Evolutionary conservation across 139 green algal genomes (phyloP).

Genomic region (Chlamydomonas sp.): DNA sequence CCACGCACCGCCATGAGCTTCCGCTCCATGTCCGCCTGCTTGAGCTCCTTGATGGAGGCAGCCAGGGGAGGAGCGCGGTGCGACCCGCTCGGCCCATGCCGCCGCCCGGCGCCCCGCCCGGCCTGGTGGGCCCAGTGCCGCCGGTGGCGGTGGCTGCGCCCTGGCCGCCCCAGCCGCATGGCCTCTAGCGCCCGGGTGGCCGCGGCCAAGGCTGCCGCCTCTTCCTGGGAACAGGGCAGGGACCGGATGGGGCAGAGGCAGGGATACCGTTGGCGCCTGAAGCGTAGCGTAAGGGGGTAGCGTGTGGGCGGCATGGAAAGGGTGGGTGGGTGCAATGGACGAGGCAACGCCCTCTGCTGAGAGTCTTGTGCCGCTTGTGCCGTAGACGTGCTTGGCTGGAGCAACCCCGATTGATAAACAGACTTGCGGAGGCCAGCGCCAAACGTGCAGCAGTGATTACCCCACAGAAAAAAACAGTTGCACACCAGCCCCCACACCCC

Average conservation of each 20-base stretch:
- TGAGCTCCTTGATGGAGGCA: conserved; percentile 8
- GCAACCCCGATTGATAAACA: neutral
- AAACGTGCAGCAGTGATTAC: no score
- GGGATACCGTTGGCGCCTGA: no score
- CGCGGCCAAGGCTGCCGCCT: no score
- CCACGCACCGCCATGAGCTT: neutral
- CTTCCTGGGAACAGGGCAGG: no score
- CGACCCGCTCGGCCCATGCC: neutral
- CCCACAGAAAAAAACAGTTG: no score
- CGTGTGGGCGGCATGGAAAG: no score
- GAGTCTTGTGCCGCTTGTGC: neutral
- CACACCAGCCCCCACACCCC: no score
- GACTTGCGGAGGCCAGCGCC: neutral
- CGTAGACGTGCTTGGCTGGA: neutral
- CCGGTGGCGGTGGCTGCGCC: neutral
- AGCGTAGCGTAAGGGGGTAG: no score
- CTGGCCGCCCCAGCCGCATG: neutral
- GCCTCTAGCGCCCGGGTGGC: neutral
- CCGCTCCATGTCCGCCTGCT: neutral
- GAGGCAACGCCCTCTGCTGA: no score
- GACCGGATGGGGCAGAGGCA: no score
- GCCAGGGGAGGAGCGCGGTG: neutral
- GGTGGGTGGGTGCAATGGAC: no score
- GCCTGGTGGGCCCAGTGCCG: neutral
- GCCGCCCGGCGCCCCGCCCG: no score